Base-by-base conservation (phyloP, 2,329 filamentous ascomycete species). In the Colletotrichum liaoningense region DNA sequence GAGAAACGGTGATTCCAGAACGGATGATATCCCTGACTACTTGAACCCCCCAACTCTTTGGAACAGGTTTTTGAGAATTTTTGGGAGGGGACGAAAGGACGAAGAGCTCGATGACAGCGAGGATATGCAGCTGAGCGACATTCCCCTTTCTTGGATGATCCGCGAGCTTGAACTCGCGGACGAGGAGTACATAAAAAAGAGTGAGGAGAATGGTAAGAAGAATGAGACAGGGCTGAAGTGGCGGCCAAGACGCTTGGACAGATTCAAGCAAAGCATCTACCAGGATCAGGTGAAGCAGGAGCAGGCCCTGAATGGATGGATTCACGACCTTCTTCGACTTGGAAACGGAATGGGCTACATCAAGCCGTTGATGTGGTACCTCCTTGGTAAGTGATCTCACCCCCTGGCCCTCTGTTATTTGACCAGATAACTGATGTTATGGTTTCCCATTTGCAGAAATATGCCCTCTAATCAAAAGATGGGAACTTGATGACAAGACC, bases 121-220 rank as follows among this genome's bases (percentile, higher is more conserved):
- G 24, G 79, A 77, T 0, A 79, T 84, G 46, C 84, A 85, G 77
- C 80, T 88, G 79, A 88, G 86, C 33, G 86, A 88, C 72, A 83
- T 88, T 24, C 83, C 87, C 0, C 79, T 89, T 1, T 82, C 83
- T 4, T 88, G 87, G 87, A 89, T 89, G 87, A 84, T 88, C 54
- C 81, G 83, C 4, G 86, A 88, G 74, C 78, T 88, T 2, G 81
- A 84, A 75, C 78, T 81, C 4, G 79, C 84, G 1, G 81, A 80
- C 5, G 67, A 67, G 30, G 79, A 66, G 9, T 79, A 80, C 0
- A 77, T 1, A 11, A 1, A 4, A 8, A 33, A 33, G 30, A 11
- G 30, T 4, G 30, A 14, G 52, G 2, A 7, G 52, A 19, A 35
- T 0, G 11, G 33, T 35, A 35, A 55, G 52, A 28, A 12, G 1